These are phyloP conservation scores for Basipetospora sp. DNA, from an alignment of 2,329 filamentous ascomycete species.

Conservation along the genomic window DNA sequence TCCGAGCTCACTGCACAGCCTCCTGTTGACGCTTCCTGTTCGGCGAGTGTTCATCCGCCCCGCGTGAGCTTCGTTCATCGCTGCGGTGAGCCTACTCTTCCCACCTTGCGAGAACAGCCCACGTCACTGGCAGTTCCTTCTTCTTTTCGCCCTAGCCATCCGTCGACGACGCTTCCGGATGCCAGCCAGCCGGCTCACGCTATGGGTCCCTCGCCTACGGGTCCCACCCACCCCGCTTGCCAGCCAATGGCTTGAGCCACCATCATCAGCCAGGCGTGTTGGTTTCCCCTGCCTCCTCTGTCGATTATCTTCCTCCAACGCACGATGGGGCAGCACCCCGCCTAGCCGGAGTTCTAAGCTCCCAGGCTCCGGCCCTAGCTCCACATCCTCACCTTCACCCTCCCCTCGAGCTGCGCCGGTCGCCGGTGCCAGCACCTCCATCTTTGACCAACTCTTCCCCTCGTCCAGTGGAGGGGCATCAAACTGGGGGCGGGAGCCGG, in stretches of 20 bases:
- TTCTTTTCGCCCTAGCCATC: too few species aligned
- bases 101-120: too few species aligned
- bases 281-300: neutral
- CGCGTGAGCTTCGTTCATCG: too few species aligned
- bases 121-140: neutral
- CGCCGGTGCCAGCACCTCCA: neutral
- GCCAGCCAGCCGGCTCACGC: constrained; percentile 4
- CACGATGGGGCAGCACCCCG: neutral
- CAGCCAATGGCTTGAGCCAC: constrained; percentile 2
- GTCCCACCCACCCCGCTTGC: neutral
- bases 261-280: neutral
- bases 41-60: too few species aligned
- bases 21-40: too few species aligned
- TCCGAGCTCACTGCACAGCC: too few species aligned
- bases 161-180: constrained; percentile 2
- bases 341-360: neutral
- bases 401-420: too few species aligned
- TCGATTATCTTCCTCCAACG: constrained; percentile 5
- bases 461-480: too few species aligned
- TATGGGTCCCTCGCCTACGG: constrained; percentile 5
- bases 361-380: too few species aligned
- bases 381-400: too few species aligned
- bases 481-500: too few species aligned
- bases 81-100: too few species aligned
- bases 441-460: constrained; percentile 6